A percentile compares a stretch with the other conserved stretches of the same genome.
Evolutionary conservation across 805 yeast species (phyloP).

Genomic region (Sugiyamaella qingdaonensis): DNA sequence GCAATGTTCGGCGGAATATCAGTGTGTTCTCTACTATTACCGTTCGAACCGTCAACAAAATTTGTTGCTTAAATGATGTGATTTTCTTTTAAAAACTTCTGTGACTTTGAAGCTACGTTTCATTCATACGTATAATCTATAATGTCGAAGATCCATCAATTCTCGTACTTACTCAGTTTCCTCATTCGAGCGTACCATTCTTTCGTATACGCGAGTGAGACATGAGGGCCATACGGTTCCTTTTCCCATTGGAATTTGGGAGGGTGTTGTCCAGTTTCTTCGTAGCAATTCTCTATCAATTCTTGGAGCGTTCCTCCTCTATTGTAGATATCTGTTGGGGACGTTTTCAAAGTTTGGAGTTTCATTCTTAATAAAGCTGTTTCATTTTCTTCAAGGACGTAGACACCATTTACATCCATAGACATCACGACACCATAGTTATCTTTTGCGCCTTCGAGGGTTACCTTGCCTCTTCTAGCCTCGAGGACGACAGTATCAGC

Average conservation of each 20-base stretch:
- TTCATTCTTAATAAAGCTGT: neutral
- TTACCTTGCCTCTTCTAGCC: neutral
- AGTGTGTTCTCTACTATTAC: conserved; percentile 42
- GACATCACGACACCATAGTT: neutral
- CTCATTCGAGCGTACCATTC: neutral
- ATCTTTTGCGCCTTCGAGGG: neutral
- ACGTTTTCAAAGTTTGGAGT: neutral
- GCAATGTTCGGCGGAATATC: conserved; percentile 42
- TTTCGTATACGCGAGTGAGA: neutral
- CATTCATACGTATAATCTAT: too few relatives aligned
- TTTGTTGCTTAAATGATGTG: conserved; percentile 38
- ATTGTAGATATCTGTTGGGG: neutral
- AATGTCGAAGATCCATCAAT: neutral
- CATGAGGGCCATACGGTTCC: neutral
- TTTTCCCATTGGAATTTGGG: neutral
- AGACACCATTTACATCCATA: neutral
- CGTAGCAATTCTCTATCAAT: neutral
- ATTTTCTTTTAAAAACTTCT: neutral
- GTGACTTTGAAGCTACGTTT: neutral
- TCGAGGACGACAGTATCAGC: neutral
- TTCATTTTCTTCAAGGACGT: neutral
- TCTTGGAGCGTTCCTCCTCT: neutral
- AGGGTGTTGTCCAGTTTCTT: neutral
- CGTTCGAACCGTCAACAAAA: conserved; percentile 48
- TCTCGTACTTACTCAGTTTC: neutral